These are phyloP conservation scores for Ogataea methylovora DNA, from an alignment of 805 yeast species.

Conservation along the genomic window DNA sequence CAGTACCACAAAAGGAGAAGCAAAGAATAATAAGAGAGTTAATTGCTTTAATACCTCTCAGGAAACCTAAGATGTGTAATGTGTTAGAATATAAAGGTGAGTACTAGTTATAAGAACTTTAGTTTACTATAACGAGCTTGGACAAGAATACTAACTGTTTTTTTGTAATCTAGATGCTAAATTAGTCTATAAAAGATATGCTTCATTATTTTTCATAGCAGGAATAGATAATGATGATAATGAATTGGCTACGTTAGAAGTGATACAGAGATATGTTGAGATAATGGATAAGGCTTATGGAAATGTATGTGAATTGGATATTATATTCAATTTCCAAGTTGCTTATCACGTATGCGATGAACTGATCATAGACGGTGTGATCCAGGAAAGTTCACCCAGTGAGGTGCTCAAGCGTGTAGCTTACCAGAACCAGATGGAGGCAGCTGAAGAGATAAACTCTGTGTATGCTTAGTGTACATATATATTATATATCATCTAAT, in stretches of 20 bases:
- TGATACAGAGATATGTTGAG: slow-evolving; percentile 90
- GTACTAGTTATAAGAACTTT: slow-evolving; percentile 2
- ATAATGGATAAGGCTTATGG: slow-evolving; percentile 95
- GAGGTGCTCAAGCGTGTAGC: slow-evolving; percentile 72
- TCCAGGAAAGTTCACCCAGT: slow-evolving; percentile 74
- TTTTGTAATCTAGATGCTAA: slow-evolving; percentile 44
- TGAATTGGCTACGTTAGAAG: slow-evolving; percentile 78
- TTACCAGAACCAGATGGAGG: slow-evolving; percentile 82
- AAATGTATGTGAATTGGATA: slow-evolving; percentile 93
- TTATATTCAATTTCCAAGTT: slow-evolving; percentile 89
- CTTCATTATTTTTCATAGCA: slow-evolving; percentile 83
- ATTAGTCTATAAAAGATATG: slow-evolving; percentile 86
- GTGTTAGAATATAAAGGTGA: slow-evolving; percentile 71
- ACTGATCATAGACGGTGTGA: slow-evolving; percentile 76
- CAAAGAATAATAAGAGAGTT: slow-evolving; percentile 77
- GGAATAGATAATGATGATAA: slow-evolving; percentile 82
- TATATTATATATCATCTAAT: no score
- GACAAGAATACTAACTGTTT: slow-evolving; percentile 1
- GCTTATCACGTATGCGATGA: slow-evolving; percentile 93
- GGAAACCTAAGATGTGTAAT: slow-evolving; percentile 94
- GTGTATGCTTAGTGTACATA: no score
- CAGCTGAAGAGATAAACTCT: slow-evolving; percentile 6
- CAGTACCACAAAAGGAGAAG: slow-evolving; percentile 80
- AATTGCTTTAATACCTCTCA: slow-evolving; percentile 73
- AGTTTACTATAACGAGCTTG: not conserved